Base-by-base conservation (phyloP, 202 grass and related monocot genomes). In the Digitaria exilis region DNA sequence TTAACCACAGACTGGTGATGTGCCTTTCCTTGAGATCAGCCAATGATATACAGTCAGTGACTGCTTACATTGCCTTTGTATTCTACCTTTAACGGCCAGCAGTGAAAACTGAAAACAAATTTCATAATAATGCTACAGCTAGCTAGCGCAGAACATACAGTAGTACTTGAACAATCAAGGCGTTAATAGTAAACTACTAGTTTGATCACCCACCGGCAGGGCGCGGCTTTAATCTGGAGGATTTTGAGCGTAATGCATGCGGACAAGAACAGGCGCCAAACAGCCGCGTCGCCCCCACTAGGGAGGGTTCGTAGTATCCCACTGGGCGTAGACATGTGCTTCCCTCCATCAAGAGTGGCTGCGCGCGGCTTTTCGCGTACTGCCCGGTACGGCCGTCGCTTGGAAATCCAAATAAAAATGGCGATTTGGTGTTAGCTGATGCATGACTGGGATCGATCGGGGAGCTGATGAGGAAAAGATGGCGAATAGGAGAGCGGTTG, bases 261-360 rank as follows among this genome's bases (percentile, higher is more conserved):
- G 77, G 92, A 90, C 87, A 92, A 88, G 76, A 84, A 54, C n/a
- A 70, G 71, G 56, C 78, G 75, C 85, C 80, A 84, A 83, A 80
- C 54, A 86, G 50, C 44, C 35, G 35, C 79, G 71, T 51, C 46
- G 73, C 80, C 30, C 78, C 80, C 89, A 81, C 73, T 45, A 31
- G n/a, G 34, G 54, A 0, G 3, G 6, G 43, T 49, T 31, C 43
- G 69, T 71, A 49, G 69, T 71, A 49, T 83, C 84, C 82, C 88
- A 88, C 85, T 93, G 91, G 30, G 37, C 64, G 46, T 65, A 19
- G 60, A 77, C 89, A 86, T 81, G 73, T 88, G 82, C 73, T 71
- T 26, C 29, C 85, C 32, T 25, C 39, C 24, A 9, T 43, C 41
- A 14, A 21, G 9, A 4, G 35, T 66, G 5, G 77, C 64, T 85